Base-by-base conservation (phyloP, 768 basidiomycete species). In the Mycena polygramma region DNA sequence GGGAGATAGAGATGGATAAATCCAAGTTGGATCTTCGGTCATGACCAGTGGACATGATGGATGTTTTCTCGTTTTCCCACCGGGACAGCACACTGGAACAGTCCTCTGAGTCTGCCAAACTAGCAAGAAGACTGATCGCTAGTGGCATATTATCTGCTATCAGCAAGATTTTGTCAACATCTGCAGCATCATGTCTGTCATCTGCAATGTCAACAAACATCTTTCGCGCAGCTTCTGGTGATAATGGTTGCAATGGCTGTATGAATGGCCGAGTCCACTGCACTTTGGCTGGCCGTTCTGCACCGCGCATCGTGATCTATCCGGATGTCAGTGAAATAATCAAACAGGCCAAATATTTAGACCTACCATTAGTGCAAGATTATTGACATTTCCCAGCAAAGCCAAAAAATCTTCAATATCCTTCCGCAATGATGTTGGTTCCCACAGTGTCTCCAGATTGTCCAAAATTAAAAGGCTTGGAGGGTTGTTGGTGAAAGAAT, bases 261-360 rank as follows among this genome's bases (percentile, higher is more conserved):
- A 45, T 8, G 24, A 59, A 59, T 26, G 57, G 57, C 1, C 15
- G 41, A 17, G 24, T 26, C 58, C 58, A 60, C 8, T 22, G 43
- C n/a, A 60, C 45, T 13, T 60, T 60, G 45, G 45, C 45, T n/a
- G 58, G 58, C 17, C 58, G 7, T 36, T 48, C 45, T 19, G 58
- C 58, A 4, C 58, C 58, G 20, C 46, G 46, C 58, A 60, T 60
- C 10, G 58, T 60, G 7, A 60, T 49, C 57, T 59, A 35, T 6
- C 7, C 7, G 7, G 13, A 13, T 39, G 39, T 39, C 7, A 39
- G 7, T 39, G 39, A 39, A 39, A 7, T 7, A 7, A 39, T n/a
- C n/a, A 13, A 13, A 7, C 7, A 39, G 39, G 39, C 7, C 13
- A 13, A 39, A 13, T 7, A 30, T 46, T 5, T 20, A 20, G 1